phyloP scores from a whole-genome alignment of 2,329 filamentous ascomycete genomes.

The Aspergillus nomiae region DNA sequence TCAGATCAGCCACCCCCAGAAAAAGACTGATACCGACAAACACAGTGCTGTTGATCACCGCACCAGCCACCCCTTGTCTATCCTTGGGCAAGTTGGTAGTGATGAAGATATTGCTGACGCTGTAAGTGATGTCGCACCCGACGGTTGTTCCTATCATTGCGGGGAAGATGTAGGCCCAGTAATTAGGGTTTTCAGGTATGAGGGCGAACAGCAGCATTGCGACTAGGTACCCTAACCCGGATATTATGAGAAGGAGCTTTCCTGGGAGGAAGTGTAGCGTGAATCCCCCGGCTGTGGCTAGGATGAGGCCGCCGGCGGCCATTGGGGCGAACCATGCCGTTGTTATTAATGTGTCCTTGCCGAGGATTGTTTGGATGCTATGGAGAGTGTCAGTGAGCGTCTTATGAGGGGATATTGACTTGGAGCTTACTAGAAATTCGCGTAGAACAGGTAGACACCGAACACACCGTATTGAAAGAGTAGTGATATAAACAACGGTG shows the following conservation, averaged over 20 bases:
- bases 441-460: constrained; percentile 13
- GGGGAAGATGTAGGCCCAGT: constrained; percentile 13
- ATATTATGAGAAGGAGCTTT: not conserved
- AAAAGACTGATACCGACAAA: constrained; percentile 15
- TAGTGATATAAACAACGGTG: constrained; percentile 7
- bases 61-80: constrained; percentile 11
- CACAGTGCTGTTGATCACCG: constrained; percentile 11
- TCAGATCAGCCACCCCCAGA: constrained; percentile 9
- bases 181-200: constrained; percentile 12
- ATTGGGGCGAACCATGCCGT: not conserved
- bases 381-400: not conserved
- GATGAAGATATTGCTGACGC: constrained; percentile 15
- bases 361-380: not conserved
- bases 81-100: constrained; percentile 9
- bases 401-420: not conserved
- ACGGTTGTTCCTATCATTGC: constrained; percentile 10
- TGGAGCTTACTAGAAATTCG: constrained; percentile 9
- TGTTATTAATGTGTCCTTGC: not conserved
- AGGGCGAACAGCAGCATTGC: constrained; percentile 9
- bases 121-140: constrained; percentile 11
- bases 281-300: not conserved
- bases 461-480: constrained; percentile 12
- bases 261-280: not conserved
- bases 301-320: not conserved
- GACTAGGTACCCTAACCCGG: constrained; percentile 1